Evolutionary conservation across 768 basidiomycete species (phyloP), one percentile per base, ranked within the genome.

Genomic region (Galerina sulciceps): DNA sequence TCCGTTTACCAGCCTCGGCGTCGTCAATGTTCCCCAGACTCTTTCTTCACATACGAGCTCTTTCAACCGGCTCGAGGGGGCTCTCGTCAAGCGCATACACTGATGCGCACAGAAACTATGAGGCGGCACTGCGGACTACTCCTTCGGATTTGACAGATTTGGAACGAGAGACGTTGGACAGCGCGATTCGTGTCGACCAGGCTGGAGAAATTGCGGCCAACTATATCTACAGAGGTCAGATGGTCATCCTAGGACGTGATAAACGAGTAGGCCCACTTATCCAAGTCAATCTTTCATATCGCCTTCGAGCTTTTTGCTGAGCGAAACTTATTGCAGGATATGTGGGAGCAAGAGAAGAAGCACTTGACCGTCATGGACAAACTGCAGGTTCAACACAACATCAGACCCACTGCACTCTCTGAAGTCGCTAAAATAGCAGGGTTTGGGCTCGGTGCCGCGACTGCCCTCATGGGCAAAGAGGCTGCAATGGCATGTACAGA

Each of bases 401-500:
- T 93, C 37, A 84, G 96, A 38, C 96, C 96, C 18, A 96, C 96
- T 0, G 64, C 89, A 1, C 80, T 98, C 42, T 87, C 87, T 56
- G 91, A 93, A 36, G 80, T 93, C 5, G 96, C 96, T 62, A 93
- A 94, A 69, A 85, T 85, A 5, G 90, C 89, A 50, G 95, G 95
- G 5, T 96, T 91, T 69, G 90, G 90, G 3, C 77, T 99, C 8
- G 96, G 96, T 5, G 89, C 88, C 5, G 82, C 78, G 0, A 97
- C 96, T 0, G 96, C 93, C 0, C 74, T 96, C 18, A 81, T 96
- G 84, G 91, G 96, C 37, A 90, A 87, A 68, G 90, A 97, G 65
- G 94, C 95, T 11, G 94, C 96, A 0, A 99, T 99, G 96, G 96
- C 96, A 6, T 98, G 96, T 67, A 99, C 96, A 0, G 96, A 99